A percentile compares a stretch with the other conserved stretches of the same genome.
Conservation (phyloP, 169 alveolate species). For the Plasmodium sp. region DNA sequence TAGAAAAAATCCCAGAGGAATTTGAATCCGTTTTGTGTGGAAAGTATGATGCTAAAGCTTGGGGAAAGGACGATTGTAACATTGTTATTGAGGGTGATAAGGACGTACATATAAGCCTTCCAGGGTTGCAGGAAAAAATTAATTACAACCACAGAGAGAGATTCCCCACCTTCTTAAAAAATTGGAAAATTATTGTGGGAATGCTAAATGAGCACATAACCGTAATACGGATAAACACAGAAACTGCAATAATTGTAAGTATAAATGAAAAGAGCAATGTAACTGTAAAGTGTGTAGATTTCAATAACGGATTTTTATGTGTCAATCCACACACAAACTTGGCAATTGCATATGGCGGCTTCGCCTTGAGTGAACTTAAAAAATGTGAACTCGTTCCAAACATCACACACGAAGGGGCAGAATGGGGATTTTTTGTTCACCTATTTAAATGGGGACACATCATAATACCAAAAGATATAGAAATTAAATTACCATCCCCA, state of each 20-base stretch:
- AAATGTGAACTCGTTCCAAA: conserved; percentile 75
- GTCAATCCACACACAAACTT: conserved; percentile 79
- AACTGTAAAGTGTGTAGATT: conserved; percentile 78
- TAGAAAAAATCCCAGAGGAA: conserved; percentile 75
- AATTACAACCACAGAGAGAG: conserved; percentile 80
- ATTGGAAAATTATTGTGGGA: conserved; percentile 83
- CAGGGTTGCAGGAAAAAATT: conserved; percentile 75
- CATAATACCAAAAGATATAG: conserved; percentile 78
- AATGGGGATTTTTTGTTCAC: conserved; percentile 84
- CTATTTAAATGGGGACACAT: conserved; percentile 82
- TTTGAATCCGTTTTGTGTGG: conserved; percentile 79
- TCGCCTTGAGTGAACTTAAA: conserved; percentile 69
- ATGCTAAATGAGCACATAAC: conserved; percentile 67
- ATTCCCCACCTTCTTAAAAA: conserved; percentile 81
- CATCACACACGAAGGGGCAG: conserved; percentile 73
- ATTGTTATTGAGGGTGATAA: conserved; percentile 84
- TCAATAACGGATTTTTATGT: conserved; percentile 80
- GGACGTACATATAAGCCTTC: conserved; percentile 78
- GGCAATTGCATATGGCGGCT: conserved; percentile 83
- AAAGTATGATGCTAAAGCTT: conserved; percentile 80
- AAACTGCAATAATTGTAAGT: conserved; percentile 74
- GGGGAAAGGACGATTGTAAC: conserved; percentile 76
- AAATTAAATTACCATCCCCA: conserved; percentile 78
- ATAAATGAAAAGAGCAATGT: conserved; percentile 71
- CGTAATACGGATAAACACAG: conserved; percentile 77